Base-by-base conservation (phyloP, 345 rosid species). In the Noccaea bulbosa region DNA sequence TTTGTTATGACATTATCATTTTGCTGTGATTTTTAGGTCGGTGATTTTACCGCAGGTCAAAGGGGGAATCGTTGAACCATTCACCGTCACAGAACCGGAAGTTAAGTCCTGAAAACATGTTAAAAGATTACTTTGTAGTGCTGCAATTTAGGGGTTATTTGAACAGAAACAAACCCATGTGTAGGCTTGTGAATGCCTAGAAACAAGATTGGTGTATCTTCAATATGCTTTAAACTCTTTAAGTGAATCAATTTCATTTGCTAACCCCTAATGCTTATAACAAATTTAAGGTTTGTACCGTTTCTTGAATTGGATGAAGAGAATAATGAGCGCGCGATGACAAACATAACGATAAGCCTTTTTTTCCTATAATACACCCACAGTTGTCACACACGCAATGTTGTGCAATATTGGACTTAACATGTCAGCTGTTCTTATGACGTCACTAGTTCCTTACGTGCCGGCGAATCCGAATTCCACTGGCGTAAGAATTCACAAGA, bases 111-210 rank as follows among this genome's bases (percentile, higher is more conserved):
- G 57, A 16, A 67, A 74, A 44, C 64, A 67, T 74, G 58, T 60
- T 39, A 38, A 69, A 52, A 27, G 0, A 50, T 37, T 73, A 66
- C 77, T 39, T 15, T 20, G 24, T 68, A 73, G 12, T 75, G 43
- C 45, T 62, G 46, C 59, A 68, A 62, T 11, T 24, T 30, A 61
- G 61, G 78, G 70, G 69, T 69, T 46, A 62, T 62, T 60, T 32
- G 78, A 53, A 75, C 78, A 68, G 38, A 75, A 46, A 45, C 69
- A 67, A 74, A 68, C 51, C 69, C 37, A 24, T 61, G 73, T 74
- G 58, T 61, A 74, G 73, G 78, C 50, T 74, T 67, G 45, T 68
- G 73, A 68, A 61, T 53, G 78, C 78, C 78, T 75, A 62, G 78
- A 68, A 53, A 68, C 65, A 54, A 12, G 16, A 75, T 39, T 62